These are phyloP conservation scores for Fraxinus floribunda DNA, from an alignment of 305 asterid species.

Conservation along the genomic window DNA sequence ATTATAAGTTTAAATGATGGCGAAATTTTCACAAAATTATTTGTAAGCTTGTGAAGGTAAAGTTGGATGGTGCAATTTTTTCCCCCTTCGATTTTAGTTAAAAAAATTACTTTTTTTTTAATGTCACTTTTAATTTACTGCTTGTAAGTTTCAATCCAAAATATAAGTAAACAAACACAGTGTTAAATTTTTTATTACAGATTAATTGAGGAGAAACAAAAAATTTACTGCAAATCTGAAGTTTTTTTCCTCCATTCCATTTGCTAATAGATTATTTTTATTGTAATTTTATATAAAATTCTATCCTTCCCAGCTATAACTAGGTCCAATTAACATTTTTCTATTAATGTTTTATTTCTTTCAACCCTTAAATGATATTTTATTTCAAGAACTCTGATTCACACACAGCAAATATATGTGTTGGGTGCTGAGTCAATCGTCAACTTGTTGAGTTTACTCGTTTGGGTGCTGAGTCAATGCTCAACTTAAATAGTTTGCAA, in stretches of 20 bases:
- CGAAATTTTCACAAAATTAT: background rate
- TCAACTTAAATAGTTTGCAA: background rate
- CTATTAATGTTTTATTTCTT: background rate
- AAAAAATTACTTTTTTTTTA: background rate
- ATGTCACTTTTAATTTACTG: background rate
- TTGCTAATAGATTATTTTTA: background rate
- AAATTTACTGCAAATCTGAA: background rate
- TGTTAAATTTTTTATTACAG: background rate
- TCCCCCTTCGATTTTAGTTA: background rate
- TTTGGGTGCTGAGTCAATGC: background rate
- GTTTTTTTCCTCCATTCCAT: background rate
- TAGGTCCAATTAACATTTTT: background rate
- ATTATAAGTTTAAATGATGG: background rate
- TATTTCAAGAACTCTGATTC: background rate
- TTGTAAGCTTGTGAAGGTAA: background rate
- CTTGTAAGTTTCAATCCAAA: background rate
- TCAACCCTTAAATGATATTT: background rate
- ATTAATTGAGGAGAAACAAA: background rate
- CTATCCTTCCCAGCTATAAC: background rate
- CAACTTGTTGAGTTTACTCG: too few relatives aligned
- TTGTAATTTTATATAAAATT: background rate
- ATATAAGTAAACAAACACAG: background rate
- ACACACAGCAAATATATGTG: background rate
- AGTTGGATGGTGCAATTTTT: background rate
- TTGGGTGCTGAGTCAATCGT: background rate